Percentiles rank a stretch among this genome's conserved stretches.
Conservation (phyloP, 129 eudicot genomes). For the Chrysanthemum makinoi region DNA sequence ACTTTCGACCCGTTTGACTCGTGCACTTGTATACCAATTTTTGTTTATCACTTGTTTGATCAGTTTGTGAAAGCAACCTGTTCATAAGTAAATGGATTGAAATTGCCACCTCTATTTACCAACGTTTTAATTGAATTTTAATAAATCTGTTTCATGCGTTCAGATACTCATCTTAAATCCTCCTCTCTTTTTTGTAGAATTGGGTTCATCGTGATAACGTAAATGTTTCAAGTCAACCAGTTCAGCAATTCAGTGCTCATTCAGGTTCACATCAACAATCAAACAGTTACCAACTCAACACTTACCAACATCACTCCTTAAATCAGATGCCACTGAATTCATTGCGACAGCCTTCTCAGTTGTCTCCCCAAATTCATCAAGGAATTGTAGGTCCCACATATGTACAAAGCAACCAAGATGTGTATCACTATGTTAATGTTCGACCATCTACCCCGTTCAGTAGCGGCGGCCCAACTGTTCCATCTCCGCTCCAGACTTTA, state of each 20-base stretch:
- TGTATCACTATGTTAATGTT: constrained; percentile 31
- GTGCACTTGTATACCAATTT: neutral
- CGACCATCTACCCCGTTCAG: constrained; percentile 35
- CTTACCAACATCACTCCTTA: constrained; percentile 30
- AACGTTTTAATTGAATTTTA: neutral
- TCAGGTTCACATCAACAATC: constrained; percentile 34
- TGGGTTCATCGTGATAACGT: constrained; percentile 31
- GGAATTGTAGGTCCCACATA: constrained; percentile 36
- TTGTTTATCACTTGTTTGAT: neutral
- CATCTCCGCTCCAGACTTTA: constrained; percentile 34
- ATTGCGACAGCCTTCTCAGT: constrained; percentile 28
- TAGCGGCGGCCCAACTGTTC: constrained; percentile 26
- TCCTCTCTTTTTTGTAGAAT: constrained; percentile 27
- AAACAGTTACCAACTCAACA: constrained; percentile 21
- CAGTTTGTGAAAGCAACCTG: neutral
- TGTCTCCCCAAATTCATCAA: constrained; percentile 28
- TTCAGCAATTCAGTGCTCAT: constrained; percentile 35
- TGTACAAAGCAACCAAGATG: constrained; percentile 31
- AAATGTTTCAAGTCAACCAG: constrained; percentile 27
- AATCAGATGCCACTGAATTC: constrained; percentile 33
- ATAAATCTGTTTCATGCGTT: neutral
- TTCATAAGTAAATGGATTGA: neutral
- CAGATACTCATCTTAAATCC: neutral
- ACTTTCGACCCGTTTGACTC: neutral
- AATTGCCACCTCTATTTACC: neutral